Conservation (phyloP, 2,329 filamentous ascomycete genomes). For the Aspergillus sp. region DNA sequence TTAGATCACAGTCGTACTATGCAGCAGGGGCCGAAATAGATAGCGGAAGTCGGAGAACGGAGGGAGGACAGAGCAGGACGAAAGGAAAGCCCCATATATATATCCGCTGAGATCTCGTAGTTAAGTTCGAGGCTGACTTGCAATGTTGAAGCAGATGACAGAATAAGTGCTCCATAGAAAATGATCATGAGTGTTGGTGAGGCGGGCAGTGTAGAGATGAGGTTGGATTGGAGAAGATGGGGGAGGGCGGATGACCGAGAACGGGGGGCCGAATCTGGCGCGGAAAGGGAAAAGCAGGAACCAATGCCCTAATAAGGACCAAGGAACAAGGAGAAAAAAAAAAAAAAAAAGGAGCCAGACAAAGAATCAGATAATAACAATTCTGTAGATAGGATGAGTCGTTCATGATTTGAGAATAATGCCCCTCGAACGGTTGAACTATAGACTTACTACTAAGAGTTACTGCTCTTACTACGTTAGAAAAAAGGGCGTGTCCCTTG, state of each 20-base stretch:
- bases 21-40: too few species aligned
- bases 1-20: not conserved
- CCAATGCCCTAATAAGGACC: not conserved
- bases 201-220: not conserved
- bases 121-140: too few species aligned
- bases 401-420: too few species aligned
- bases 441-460: not conserved
- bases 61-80: too few species aligned
- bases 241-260: not conserved
- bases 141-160: too few species aligned
- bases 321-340: slow-evolving; percentile 1
- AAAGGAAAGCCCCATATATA: too few species aligned
- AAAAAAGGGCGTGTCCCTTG: not conserved
- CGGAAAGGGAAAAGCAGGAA: not conserved
- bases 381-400: not conserved
- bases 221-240: slow-evolving; percentile 1
- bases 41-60: too few species aligned
- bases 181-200: not conserved
- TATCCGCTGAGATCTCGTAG: too few species aligned
- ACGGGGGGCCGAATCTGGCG: not conserved
- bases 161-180: too few species aligned
- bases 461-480: not conserved
- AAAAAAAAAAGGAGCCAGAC: not conserved
- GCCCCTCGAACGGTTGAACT: not conserved
- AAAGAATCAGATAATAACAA: not conserved